These are phyloP conservation scores for Thielaviopsis populi DNA, from an alignment of 2,329 filamentous ascomycete genomes.

Conservation along the genomic window DNA sequence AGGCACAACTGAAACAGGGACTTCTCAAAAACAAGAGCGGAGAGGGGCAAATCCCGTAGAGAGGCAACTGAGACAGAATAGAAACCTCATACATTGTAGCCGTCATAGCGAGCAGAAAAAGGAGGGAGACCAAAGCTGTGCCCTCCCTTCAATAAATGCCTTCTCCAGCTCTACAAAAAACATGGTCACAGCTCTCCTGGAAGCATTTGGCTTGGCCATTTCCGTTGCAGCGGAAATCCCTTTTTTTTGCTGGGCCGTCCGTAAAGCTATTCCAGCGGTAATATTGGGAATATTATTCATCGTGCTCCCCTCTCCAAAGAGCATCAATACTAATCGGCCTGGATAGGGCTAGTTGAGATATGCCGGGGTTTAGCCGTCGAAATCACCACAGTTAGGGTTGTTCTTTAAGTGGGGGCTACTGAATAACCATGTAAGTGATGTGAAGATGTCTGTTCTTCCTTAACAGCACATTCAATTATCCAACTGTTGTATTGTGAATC, in stretches of 20 bases:
- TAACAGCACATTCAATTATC: too few relatives aligned
- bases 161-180: too few relatives aligned
- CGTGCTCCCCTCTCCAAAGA: too few relatives aligned
- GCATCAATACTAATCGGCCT: background rate
- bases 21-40: background rate
- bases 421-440: too few relatives aligned
- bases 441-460: too few relatives aligned
- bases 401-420: too few relatives aligned
- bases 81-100: background rate
- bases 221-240: background rate
- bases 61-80: background rate
- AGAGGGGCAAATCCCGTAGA: background rate
- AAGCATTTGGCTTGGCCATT: background rate
- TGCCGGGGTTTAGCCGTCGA: too few relatives aligned
- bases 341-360: too few relatives aligned
- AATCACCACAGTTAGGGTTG: too few relatives aligned
- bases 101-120: background rate
- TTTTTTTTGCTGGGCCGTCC: background rate
- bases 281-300: too few relatives aligned
- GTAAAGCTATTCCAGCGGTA: background rate
- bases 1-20: constrained; percentile 1
- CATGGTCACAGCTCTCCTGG: background rate
- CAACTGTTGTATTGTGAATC: background rate
- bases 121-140: background rate
- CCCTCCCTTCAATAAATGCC: background rate